These are phyloP conservation scores for Corylus avellana DNA, from an alignment of 306 rosid genomes.

Conservation along the genomic window DNA sequence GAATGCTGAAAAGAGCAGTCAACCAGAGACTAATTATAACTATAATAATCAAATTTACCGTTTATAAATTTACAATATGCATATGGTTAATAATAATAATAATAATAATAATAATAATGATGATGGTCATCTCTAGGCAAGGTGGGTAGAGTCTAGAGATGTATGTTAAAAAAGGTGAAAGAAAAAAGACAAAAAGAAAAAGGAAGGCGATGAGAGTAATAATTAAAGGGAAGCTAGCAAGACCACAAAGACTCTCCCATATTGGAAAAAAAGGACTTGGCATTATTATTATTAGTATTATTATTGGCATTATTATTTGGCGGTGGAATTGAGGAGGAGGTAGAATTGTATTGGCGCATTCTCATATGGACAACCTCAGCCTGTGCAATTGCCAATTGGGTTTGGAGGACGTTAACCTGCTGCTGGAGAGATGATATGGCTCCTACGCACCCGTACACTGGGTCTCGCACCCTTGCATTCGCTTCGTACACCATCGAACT, in stretches of 20 bases:
- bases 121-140: constrained; percentile 39
- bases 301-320: neutral
- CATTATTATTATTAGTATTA: constrained; percentile 30
- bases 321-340: constrained; percentile 28
- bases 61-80: constrained; percentile 45
- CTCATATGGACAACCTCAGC: constrained; percentile 83
- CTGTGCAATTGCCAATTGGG: constrained; percentile 74
- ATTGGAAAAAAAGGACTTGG: constrained; percentile 69
- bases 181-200: neutral
- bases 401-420: constrained; percentile 75
- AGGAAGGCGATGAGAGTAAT: constrained; percentile 21
- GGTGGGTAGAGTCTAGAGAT: constrained; percentile 18
- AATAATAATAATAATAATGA: constrained; percentile 37
- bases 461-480: constrained; percentile 89
- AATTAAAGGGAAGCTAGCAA: constrained; percentile 43
- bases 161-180: neutral
- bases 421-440: constrained; percentile 90
- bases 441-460: constrained; percentile 93
- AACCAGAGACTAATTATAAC: constrained; percentile 20
- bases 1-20: constrained; percentile 9
- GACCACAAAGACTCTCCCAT: constrained; percentile 80
- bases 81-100: constrained; percentile 27
- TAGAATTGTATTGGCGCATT: constrained; percentile 35
- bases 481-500: constrained; percentile 98
- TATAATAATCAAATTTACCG: constrained; percentile 40